Evolutionary conservation across 805 yeast genomes (phyloP).

Genomic region (Cyberlindnera americana): DNA sequence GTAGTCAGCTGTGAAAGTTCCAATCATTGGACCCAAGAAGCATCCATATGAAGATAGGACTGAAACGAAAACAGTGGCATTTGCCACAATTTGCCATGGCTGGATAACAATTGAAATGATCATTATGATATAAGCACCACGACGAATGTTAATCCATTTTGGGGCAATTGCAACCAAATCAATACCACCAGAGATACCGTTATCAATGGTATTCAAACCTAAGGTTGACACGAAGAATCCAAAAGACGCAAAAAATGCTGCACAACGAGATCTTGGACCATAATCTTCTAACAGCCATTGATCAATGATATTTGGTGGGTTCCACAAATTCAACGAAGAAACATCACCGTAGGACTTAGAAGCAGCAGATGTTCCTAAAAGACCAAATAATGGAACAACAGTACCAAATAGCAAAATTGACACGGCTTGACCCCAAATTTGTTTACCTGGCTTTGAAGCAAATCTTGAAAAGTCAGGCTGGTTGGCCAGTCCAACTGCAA

Average conservation of each 20-base stretch:
- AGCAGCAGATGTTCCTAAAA: slow-evolving; percentile 43
- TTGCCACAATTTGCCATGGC: slow-evolving; percentile 55
- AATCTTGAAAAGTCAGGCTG: slow-evolving; percentile 35
- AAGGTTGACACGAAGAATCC: slow-evolving; percentile 34
- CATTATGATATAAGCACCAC: slow-evolving; percentile 69
- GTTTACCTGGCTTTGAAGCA: slow-evolving; percentile 35
- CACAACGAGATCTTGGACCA: slow-evolving; percentile 40
- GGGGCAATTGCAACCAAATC: slow-evolving; percentile 48
- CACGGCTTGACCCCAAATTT: slow-evolving; percentile 36
- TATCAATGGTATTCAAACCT: slow-evolving; percentile 37
- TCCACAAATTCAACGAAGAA: slow-evolving; percentile 35
- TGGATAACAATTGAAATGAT: slow-evolving; percentile 64
- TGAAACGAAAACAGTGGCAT: slow-evolving; percentile 24
- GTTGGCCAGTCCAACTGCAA: slow-evolving; percentile 33
- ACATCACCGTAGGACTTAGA: slow-evolving; percentile 36
- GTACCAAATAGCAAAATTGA: slow-evolving; percentile 37
- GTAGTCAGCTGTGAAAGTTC: slow-evolving; percentile 35
- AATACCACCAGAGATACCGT: slow-evolving; percentile 47
- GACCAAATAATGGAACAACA: slow-evolving; percentile 44
- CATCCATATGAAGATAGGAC: slow-evolving; percentile 30
- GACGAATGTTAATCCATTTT: slow-evolving; percentile 53
- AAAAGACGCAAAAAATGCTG: slow-evolving; percentile 40
- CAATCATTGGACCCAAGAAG: slow-evolving; percentile 43
- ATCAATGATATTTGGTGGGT: slow-evolving; percentile 39
- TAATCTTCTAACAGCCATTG: slow-evolving; percentile 40